Base-by-base conservation (phyloP, 1,139 yeast genomes). In the Candida sp. region DNA sequence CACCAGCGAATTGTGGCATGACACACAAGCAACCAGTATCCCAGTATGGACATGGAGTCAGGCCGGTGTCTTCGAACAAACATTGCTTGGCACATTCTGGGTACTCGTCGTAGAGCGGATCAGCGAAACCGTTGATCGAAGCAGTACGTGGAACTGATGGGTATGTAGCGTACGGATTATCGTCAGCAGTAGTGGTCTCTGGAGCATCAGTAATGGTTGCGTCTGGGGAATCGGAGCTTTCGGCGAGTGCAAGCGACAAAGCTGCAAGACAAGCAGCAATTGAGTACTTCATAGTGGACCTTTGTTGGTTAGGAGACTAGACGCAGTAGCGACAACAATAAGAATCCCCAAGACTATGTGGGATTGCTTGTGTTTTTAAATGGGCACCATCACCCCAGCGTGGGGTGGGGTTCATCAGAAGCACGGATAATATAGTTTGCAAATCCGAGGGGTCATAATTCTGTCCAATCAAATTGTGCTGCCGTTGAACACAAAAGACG, bases 1-100 rank as follows among this genome's bases (percentile, higher is more conserved):
- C 47, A 5, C 67, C 69, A 22, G 61, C 59, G 61, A 65, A 70
- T 42, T 58, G 61, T 31, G 72, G 63, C 72, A 71, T 69, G 32
- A 71, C 69, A 61, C 75, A 70, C 41, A 70, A 61, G 54, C 75
- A 71, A 3, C 75, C 75, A 43, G 75, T 67, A 52, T 71, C 75
- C 74, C 75, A 70, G 58, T 70, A 68, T 43, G 72, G 72, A 53
- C 73, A 68, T 7, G 70, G 70, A 5, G 73, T 66, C 39, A 59
- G 57, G 4, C 70, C 67, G 31, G 75, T 69, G 47, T 67, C 17
- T 17, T 17, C 17, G 35, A 58, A 63, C 9, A 39, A 12, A 56
- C 72, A 66, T 12, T 55, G 52, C 32, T 57, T 53, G 23, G 70
- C 72, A 57, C 72, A 67, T 3, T 47, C 42, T 12, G 71, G 70